A percentile compares a stretch with the other conserved stretches of the same genome.
Conservation (phyloP, 2,329 filamentous ascomycete species). For the Penicillium sp. region DNA sequence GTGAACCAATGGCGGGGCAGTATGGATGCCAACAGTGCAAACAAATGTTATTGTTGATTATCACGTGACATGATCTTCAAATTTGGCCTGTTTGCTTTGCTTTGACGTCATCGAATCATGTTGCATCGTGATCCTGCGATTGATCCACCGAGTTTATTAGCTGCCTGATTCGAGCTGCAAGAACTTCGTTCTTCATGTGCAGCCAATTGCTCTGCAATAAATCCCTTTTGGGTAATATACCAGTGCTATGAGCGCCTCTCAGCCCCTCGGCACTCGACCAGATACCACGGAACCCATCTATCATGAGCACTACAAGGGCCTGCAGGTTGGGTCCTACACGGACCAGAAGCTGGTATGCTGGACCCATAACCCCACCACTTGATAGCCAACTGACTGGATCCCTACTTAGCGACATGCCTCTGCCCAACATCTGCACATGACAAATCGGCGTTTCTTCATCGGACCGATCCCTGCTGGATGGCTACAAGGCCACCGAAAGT, state of each 20-base stretch:
- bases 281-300: constrained; percentile 18
- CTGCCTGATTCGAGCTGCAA: constrained; percentile 13
- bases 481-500: constrained; percentile 63
- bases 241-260: constrained; percentile 30
- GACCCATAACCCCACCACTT: neutral
- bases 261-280: constrained; percentile 19
- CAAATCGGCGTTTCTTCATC: constrained; percentile 63
- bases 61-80: neutral
- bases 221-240: constrained; percentile 3
- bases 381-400: constrained; percentile 3
- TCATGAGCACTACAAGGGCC: constrained; percentile 32
- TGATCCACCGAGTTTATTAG: neutral
- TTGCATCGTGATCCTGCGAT: constrained; percentile 20
- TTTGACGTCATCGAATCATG: constrained; percentile 33
- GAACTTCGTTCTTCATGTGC: constrained; percentile 8
- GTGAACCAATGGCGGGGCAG: constrained; percentile 1
- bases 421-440: constrained; percentile 62
- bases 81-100: constrained; percentile 13
- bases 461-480: constrained; percentile 66
- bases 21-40: neutral
- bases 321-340: constrained; percentile 55
- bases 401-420: constrained; percentile 57
- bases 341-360: constrained; percentile 53
- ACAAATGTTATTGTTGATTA: neutral
- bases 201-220: neutral